These are phyloP conservation scores for Botrytis galanthina DNA, from an alignment of 2,329 filamentous ascomycete genomes.

Conservation along the genomic window DNA sequence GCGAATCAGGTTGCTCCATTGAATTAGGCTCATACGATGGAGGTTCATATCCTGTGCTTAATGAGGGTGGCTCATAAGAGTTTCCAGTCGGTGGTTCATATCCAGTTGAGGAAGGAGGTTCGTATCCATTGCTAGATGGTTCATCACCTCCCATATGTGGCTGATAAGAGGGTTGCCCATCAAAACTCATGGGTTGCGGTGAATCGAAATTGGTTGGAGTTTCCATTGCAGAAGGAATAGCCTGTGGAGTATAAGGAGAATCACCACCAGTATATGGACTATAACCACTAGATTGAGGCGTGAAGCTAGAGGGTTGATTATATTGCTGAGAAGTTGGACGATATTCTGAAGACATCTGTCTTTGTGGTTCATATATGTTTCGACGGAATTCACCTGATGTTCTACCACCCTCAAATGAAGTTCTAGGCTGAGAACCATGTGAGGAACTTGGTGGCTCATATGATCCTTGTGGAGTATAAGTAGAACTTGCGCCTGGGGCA, in stretches of 20 bases:
- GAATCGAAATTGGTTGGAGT: constrained; percentile 18
- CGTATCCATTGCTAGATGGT: constrained; percentile 39
- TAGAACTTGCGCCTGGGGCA: constrained; percentile 36
- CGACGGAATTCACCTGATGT: constrained; percentile 46
- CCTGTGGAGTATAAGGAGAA: constrained; percentile 16
- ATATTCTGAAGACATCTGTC: constrained; percentile 44
- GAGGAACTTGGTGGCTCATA: constrained; percentile 32
- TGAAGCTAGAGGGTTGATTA: constrained; percentile 34
- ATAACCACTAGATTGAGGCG: constrained; percentile 28
- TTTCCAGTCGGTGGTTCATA: constrained; percentile 31
- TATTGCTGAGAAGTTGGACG: constrained; percentile 33
- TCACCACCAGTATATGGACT: constrained; percentile 26
- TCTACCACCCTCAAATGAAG: constrained; percentile 46
- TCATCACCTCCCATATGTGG: constrained; percentile 25
- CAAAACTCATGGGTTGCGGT: constrained; percentile 29
- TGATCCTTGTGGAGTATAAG: constrained; percentile 27
- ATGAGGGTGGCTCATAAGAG: constrained; percentile 33
- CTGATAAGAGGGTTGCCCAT: constrained; percentile 20
- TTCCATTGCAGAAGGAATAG: background rate
- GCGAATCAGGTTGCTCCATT: constrained; percentile 44
- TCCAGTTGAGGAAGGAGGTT: constrained; percentile 33
- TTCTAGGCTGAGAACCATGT: constrained; percentile 39
- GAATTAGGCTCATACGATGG: constrained; percentile 55
- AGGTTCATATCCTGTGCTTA: constrained; percentile 33
- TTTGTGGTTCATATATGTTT: constrained; percentile 44